Base-by-base conservation (phyloP, 306 rosid species). In the Castanea mollissima region DNA sequence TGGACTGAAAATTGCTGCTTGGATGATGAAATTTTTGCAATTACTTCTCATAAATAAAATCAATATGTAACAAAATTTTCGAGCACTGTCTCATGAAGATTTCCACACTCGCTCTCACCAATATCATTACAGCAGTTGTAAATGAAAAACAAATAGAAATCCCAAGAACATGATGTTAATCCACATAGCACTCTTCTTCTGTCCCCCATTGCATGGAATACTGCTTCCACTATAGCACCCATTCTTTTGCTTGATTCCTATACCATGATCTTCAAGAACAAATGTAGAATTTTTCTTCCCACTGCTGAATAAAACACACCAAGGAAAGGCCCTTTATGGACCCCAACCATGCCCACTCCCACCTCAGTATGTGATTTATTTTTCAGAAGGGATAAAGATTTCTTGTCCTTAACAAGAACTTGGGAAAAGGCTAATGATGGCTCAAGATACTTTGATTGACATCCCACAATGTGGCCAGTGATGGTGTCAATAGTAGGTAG, bases 161-260 rank as follows among this genome's bases (percentile, higher is more conserved):
- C 44, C 71, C 69, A 78, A 4, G 68, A 71, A 69, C 31, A 79
- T 20, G 27, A 82, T 35, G 76, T 71, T 78, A 71, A 71, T 77
- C 57, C 38, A 23, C 73, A 63, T 60, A 58, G 80, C 85, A 46
- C 73, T 52, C 18, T 32, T 73, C 65, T 56, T 81, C 49, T 83
- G 79, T 19, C 83, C 92, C 56, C 44, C 77, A 80, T 86, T 91
- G 92, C 99, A 95, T 31, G 94, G 87, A 64, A 86, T 56, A 78
- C 78, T 86, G 80, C 86, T 91, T 51, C 98, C 99, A 79, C 98
- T 95, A 29, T 86, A 92, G 81, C 98, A 95, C n/a, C 99, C 99
- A 14, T 74, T 81, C 73, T 82, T 90, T 69, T 95, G 99, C 80
- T 84, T 79, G 77, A 95, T 86, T 75, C 99, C 98, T 3, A 72